These are phyloP conservation scores for Penicillium ochrochloron DNA, from an alignment of 495 filamentous ascomycete genomes.

Conservation along the genomic window DNA sequence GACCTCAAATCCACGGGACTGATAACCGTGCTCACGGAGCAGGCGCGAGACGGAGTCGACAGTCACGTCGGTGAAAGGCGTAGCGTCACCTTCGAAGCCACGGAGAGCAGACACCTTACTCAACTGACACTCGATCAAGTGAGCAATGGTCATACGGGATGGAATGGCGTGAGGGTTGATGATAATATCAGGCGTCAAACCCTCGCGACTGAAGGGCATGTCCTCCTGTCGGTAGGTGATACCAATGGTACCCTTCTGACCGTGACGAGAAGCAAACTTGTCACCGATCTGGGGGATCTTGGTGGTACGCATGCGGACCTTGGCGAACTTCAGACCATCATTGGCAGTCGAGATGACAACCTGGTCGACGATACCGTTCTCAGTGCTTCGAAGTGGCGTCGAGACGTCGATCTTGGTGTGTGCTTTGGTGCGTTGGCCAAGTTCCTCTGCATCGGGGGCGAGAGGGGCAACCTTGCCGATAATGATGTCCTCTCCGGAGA, in stretches of 20 bases:
- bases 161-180: conserved; percentile 99
- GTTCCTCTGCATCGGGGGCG: conserved; percentile 87
- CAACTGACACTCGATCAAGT: conserved; percentile 98
- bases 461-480: conserved; percentile 98
- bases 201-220: conserved; percentile 96
- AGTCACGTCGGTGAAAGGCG: conserved; percentile 97
- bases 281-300: conserved; percentile 99
- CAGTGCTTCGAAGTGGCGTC: conserved; percentile 90
- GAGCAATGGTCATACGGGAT: conserved; percentile 99
- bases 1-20: conserved; percentile 94
- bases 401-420: conserved; percentile 95
- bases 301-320: conserved; percentile 95
- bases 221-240: conserved; percentile 97
- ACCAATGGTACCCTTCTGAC: conserved; percentile 98
- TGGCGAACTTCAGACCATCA: conserved; percentile 87
- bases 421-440: conserved; percentile 84
- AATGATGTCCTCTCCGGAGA: conserved; percentile 97
- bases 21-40: conserved; percentile 90
- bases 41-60: conserved; percentile 90
- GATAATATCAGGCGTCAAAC: conserved; percentile 91
- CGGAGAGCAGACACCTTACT: conserved; percentile 91
- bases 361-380: conserved; percentile 93
- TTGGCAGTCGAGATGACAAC: conserved; percentile 89
- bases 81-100: conserved; percentile 95
- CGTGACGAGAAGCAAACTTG: conserved; percentile 98